Evolutionary conservation across 1,284 basidiomycete genomes (phyloP), one percentile per base, ranked within the genome.

Genomic region (Heterobasidion annosum): DNA sequence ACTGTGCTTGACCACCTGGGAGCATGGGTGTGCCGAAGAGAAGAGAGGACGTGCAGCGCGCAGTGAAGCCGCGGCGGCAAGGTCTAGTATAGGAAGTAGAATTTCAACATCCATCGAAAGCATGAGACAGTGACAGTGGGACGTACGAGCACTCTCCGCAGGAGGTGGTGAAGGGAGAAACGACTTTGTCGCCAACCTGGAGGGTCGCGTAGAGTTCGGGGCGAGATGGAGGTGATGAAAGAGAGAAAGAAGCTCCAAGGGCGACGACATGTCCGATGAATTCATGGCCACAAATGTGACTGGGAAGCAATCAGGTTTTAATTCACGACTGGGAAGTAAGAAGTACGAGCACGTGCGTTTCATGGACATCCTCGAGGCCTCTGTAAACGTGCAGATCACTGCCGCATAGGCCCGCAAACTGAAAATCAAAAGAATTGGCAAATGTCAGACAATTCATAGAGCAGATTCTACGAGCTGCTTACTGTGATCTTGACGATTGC

Each of bases 1-100:
- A 96, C 68, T 94, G 91, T 0, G 92, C 92, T 72, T 96, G 93
- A 1, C 83, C 90, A 10, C 93, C 93, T 8, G 86, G 83, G 0
- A 92, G 77, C 9, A 68, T 64, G 0, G 85, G 81, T 35, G 82
- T 82, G 40, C 93, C 93, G 65, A 93, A 89, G 8, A 92, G 73
- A 32, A 70, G 68, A 6, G 83, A 81, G 57, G 82, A 69, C 1
- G 75, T 71, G 66, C 93, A 95, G 48, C 93, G 78, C 40, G 81
- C 85, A 1, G 90, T 93, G 65, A 85, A 87, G 32, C 86, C 88
- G 33, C 85, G 66, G 2, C 83, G 75, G 66, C 92, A 95, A 62
- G 82, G 85, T 55, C 88, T 90, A 59, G 56, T 62, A 66, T 61
- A 63, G 66, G 19, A 48, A 35, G 32, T 66, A 34, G 15, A 18